phyloP scores from a whole-genome alignment of 345 rosid species.

The Acer saccharum region DNA sequence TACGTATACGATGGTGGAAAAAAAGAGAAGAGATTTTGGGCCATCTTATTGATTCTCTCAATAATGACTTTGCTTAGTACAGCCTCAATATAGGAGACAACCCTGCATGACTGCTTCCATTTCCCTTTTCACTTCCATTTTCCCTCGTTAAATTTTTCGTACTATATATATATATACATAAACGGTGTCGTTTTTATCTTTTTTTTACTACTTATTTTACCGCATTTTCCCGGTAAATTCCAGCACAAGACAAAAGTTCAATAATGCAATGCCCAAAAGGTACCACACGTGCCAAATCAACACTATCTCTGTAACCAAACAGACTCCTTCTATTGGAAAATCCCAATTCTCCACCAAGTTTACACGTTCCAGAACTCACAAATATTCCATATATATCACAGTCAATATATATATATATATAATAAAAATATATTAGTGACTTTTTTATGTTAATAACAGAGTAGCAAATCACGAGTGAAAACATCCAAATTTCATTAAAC shows the following conservation, averaged over 20 bases:
- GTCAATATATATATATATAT: too few relatives aligned
- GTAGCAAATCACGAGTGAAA: not conserved
- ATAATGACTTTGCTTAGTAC: conserved; percentile 13
- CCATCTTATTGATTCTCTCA: conserved; percentile 11
- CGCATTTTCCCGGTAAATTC: conserved; percentile 14
- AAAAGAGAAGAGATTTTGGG: conserved; percentile 5
- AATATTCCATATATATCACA: not conserved
- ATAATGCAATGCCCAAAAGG: conserved; percentile 31
- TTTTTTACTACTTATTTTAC: conserved; percentile 8
- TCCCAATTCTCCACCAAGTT: not conserved
- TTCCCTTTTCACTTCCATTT: conserved; percentile 10
- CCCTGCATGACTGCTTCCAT: not conserved
- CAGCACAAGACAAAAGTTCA: conserved; percentile 18
- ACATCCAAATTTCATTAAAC: conserved; percentile 5
- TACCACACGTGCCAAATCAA: conserved; percentile 18
- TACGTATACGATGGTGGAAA: not conserved
- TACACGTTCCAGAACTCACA: not conserved
- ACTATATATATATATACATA: not conserved
- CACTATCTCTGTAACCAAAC: conserved; percentile 21
- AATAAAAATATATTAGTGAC: not conserved
- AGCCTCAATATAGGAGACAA: conserved; percentile 26
- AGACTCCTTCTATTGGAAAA: conserved; percentile 15
- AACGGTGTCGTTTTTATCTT: not conserved
- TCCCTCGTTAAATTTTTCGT: not conserved
- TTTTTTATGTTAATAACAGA: conserved; percentile 8